Evolutionary conservation across 495 filamentous ascomycete genomes (phyloP), one percentile per base, ranked within the genome.

Genomic region (Penicillium daleae): DNA sequence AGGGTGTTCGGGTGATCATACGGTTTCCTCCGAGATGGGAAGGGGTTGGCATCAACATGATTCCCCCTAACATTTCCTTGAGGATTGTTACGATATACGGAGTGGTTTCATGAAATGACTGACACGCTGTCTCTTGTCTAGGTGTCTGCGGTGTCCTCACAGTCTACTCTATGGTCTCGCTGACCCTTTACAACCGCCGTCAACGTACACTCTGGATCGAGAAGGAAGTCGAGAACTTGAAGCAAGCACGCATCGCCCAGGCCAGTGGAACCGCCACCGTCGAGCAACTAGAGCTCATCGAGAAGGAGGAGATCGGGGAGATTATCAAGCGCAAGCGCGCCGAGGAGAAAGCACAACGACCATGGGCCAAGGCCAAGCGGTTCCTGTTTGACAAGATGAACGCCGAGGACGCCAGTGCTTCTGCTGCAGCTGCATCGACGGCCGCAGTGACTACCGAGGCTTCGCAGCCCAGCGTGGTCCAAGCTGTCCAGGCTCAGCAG

Each of bases 121-220:
- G 19, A 60, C 40, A 4, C 15, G 53, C 15, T 2, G 22, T 32
- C 10, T 12, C 53, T 32, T 17, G 1, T 53, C 17, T 67, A 94
- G 92, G 87, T 56, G 71, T 97, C 66, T 86, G 87, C 63, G 87
- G 83, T 65, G 83, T 88, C 56, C 84, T 94, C 39, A 92, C 91
- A 22, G 81, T 87, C 59, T 95, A 92, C 79, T 89, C 94, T 7
- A 83, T 93, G 56, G 83, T 84, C 70, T 93, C 97, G 75, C 90
- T 99, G 86, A 86, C 95, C 31, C 73, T 91, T 46, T 90, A 94
- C 79, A 97, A 97, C 80, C 89, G 91, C 42, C 80, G 82, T 50
- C 86, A 89, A 74, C 82, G 83, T 55, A 78, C 78, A 61, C 86
- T 91, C 59, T 93, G 78, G 78, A 73, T 88, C 74, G 83, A 87